Evolutionary conservation across 768 basidiomycete species (phyloP), one percentile per base, ranked within the genome.

Genomic region (Phanerochaete carnosa): DNA sequence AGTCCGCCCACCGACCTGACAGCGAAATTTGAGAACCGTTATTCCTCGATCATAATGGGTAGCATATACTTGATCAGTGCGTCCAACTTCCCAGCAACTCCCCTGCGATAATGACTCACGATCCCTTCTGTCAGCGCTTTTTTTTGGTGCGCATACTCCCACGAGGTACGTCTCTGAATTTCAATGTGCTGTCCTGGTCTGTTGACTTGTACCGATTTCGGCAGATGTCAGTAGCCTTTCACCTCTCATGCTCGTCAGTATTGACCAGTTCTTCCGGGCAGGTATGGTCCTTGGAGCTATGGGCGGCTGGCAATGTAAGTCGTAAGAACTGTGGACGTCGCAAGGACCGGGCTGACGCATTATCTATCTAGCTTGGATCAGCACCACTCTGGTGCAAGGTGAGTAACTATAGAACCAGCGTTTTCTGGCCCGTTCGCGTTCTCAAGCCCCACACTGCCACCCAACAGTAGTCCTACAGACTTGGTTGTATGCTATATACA

Each of bases 351-450:
- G 7, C 30, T n/a, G 35, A 57, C 19, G 1, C 51, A 15, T 19
- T 25, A 22, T 37, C 32, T 12, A 45, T 28, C n/a, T n/a, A 64
- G 63, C 23, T 19, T 64, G 63, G 63, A 23, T 61, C 35, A 58
- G 59, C 29, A 64, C 55, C 7, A 47, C 57, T n/a, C 39, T 64
- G 26, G 63, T 64, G 2, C 63, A 64, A 43, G n/a, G 63, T 64
- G 33, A n/a, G 63, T 61, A n/a, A 13, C 23, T 9, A 6, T 13
- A n/a, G n/a, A 35, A 6, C 22, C 15, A 19, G 19, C 29, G 23
- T 16, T 15, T 47, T 26, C 54, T 43, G 49, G n/a, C n/a, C n/a
- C n/a, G n/a, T n/a, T n/a, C 56, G 7, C 47, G 49, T 26, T 47
- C 16, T 19, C 3, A 26, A 11, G 50, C 16, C 47, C n/a, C 23